Evolutionary conservation across 2,329 filamentous ascomycete species (phyloP), one percentile per base, ranked within the genome.

Genomic region (Lecanoromycetidae sp.): DNA sequence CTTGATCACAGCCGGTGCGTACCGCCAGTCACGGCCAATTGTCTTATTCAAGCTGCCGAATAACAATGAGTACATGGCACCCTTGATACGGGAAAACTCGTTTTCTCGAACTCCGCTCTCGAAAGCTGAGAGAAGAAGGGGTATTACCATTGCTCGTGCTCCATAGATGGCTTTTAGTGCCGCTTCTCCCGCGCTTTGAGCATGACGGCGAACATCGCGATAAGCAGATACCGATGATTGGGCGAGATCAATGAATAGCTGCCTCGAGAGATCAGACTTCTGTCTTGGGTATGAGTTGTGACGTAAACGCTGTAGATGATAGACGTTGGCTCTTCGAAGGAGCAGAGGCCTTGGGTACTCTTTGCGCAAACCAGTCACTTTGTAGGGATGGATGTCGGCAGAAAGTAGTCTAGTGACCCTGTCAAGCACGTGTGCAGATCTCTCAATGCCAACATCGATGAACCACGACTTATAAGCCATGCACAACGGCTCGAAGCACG

Each of bases 391-490:
- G 51, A 88, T 83, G 58, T 98, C 91, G 5, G 86, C 82, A 57
- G 82, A 80, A 60, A 95, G 83, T 1, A 98, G 75, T 44, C 87
- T 78, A 4, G 84, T 78, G 12, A 96, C 81, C 17, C 91, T 76
- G 61, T 98, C 91, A 8, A 96, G 71, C 2, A 93, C 85, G 61
- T 95, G 91, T 0, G 91, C 90, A 15, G 90, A 95, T 50, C 90
- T 77, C 66, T 98, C 91, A 51, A 95, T 93, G 15, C 93, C 91
- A 33, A 98, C 88, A 58, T 98, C 91, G 1, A 94, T 87, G 58
- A 98, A 96, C 87, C 88, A 98, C 7, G 86, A 91, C 35, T 87
- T 76, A 62, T 95, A 98, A 1, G 90, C 86, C 19, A 84, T 84
- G 64, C 94, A 98, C 2, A 98, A 67, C 0, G 88, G 80, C 20